phyloP scores from a whole-genome alignment of 768 basidiomycete species.

The Phaeotremella fagi region DNA sequence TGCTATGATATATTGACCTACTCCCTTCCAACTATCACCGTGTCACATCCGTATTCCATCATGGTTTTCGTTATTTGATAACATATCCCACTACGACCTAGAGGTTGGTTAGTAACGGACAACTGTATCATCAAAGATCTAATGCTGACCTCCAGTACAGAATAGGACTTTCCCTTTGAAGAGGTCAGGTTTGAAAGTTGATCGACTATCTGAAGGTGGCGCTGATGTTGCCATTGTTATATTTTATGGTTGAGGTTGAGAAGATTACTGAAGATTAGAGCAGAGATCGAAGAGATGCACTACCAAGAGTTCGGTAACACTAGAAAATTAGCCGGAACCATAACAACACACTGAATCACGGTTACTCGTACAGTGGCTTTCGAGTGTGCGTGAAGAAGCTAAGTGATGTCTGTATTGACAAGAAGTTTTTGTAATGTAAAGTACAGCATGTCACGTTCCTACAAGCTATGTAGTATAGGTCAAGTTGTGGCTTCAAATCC shows the following conservation, averaged over 20 bases:
- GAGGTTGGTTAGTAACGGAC: background rate
- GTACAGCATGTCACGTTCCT: too few relatives aligned
- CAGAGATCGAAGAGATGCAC: too few relatives aligned
- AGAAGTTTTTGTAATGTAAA: too few relatives aligned
- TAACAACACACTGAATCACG: too few relatives aligned
- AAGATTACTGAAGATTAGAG: too few relatives aligned
- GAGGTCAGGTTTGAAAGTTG: conserved; percentile 64
- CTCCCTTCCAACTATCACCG: conserved; percentile 83
- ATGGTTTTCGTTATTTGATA: conserved; percentile 77
- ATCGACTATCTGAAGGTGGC: background rate
- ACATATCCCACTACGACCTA: conserved; percentile 72
- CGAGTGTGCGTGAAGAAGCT: too few relatives aligned
- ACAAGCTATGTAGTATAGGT: too few relatives aligned
- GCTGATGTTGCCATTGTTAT: background rate
- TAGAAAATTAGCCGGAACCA: too few relatives aligned
- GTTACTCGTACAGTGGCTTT: too few relatives aligned
- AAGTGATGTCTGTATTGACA: too few relatives aligned
- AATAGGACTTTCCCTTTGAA: conserved; percentile 78
- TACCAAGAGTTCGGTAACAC: too few relatives aligned
- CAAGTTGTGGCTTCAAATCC: too few relatives aligned
- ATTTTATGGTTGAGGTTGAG: background rate
- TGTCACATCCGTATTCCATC: conserved; percentile 67
- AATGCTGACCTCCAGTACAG: conserved; percentile 68
- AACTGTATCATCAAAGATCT: background rate
- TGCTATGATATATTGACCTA: conserved; percentile 48